Evolutionary conservation across 2,329 filamentous ascomycete genomes (phyloP).

Genomic region (Fusarium tupiense): DNA sequence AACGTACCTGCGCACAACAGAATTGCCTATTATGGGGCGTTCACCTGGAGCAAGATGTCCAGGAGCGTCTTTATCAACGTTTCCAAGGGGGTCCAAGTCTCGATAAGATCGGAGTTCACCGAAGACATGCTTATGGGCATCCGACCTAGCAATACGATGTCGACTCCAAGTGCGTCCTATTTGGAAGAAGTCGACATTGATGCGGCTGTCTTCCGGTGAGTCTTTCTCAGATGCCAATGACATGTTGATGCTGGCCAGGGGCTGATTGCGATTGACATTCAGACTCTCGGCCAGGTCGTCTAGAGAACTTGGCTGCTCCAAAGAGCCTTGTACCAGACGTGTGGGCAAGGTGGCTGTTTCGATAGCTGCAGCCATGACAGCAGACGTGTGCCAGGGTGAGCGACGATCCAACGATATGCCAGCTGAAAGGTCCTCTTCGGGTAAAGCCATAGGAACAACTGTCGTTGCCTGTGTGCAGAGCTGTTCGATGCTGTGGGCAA

Average conservation of each 20-base stretch:
- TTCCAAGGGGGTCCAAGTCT: conserved; percentile 13
- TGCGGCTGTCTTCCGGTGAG: conserved; percentile 42
- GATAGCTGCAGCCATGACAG: conserved; percentile 77
- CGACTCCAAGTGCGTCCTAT: conserved; percentile 34
- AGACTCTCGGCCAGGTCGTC: conserved; percentile 72
- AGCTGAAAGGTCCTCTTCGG: conserved; percentile 63
- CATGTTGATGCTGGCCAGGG: conserved; percentile 79
- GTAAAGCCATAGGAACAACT: conserved; percentile 77
- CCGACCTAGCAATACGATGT: conserved; percentile 8
- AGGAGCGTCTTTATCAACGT: conserved; percentile 4
- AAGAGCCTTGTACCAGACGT: conserved; percentile 65
- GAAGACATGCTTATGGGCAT: conserved; percentile 42
- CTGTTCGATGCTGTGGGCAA: conserved; percentile 75
- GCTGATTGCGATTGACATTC: conserved; percentile 81
- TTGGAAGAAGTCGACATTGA: conserved; percentile 48
- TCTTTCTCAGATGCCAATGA: conserved; percentile 57
- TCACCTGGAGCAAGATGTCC: conserved; percentile 1
- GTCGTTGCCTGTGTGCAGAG: conserved; percentile 78
- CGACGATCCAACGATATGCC: conserved; percentile 68
- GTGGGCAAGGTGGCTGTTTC: conserved; percentile 84
- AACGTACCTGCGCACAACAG: conserved; percentile 44
- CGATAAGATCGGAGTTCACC: conserved; percentile 43
- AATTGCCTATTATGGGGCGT: conserved; percentile 41
- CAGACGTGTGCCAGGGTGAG: conserved; percentile 84
- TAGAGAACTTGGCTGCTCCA: conserved; percentile 59